Conservation (phyloP, 2,329 filamentous ascomycete species). For the Rhinocladiella similis region DNA sequence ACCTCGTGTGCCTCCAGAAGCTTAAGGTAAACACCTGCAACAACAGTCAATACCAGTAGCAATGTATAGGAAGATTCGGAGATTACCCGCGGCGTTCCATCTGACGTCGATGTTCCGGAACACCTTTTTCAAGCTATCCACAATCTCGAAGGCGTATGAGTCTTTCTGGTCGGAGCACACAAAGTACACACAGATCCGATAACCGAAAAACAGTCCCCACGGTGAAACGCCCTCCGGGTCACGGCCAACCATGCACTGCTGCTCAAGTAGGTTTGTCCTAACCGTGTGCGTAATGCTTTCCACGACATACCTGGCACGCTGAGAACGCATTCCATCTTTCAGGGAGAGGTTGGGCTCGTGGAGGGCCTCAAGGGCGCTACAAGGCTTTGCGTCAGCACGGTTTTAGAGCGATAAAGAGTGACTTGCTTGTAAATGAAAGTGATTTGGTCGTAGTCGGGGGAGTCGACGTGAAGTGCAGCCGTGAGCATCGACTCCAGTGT, state of each 20-base stretch:
- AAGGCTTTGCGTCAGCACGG: background rate
- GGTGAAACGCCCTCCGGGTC: conserved; percentile 26
- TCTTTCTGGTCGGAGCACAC: conserved; percentile 5
- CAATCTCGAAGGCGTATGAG: background rate
- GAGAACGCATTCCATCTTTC: background rate
- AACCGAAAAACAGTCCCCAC: conserved; percentile 32
- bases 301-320: conserved; percentile 3
- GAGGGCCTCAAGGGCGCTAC: conserved; percentile 4
- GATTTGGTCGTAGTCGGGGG: conserved; percentile 28
- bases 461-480: conserved; percentile 24
- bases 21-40: conserved; percentile 15
- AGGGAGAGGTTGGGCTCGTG: background rate
- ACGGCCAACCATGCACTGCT: conserved; percentile 26
- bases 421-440: conserved; percentile 31
- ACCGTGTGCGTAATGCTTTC: conserved; percentile 3
- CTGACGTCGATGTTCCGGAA: conserved; percentile 18
- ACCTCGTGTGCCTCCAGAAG: conserved; percentile 17
- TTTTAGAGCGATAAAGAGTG: background rate
- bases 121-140: conserved; percentile 11
- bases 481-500: conserved; percentile 29
- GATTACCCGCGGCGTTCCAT: conserved; percentile 24
- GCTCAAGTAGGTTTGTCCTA: conserved; percentile 19
- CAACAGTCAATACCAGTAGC: background rate
- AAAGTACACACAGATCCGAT: conserved; percentile 24
- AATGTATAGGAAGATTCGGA: background rate